These are phyloP conservation scores for Cutaneotrichosporon sp. DNA, from an alignment of 1,284 basidiomycete species.

Conservation along the genomic window DNA sequence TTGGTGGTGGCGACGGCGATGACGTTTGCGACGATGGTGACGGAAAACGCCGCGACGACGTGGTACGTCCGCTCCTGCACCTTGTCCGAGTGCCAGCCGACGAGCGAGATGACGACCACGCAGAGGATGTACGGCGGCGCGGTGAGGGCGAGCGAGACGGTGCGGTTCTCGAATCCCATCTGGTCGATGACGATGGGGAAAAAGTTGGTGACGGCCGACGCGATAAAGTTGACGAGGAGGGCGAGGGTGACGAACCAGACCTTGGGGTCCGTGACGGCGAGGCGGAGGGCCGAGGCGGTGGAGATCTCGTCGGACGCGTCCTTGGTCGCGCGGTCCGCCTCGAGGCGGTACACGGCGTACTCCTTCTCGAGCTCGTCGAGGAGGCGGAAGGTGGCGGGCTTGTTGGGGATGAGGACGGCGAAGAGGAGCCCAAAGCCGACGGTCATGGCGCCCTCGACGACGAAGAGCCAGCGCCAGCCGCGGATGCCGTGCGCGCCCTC, in stretches of 20 bases:
- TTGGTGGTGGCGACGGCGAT: constrained; percentile 61
- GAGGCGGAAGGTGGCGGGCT: constrained; percentile 36
- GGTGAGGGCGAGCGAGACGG: constrained; percentile 47
- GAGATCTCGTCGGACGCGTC: constrained; percentile 39
- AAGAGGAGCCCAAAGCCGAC: constrained; percentile 41
- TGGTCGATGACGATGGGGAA: constrained; percentile 46
- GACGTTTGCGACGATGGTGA: constrained; percentile 71
- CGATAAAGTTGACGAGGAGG: constrained; percentile 33
- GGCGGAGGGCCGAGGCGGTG: constrained; percentile 31
- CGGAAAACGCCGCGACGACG: constrained; percentile 18
- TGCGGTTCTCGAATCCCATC: constrained; percentile 46
- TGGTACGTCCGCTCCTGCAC: constrained; percentile 36
- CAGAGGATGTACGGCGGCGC: constrained; percentile 50
- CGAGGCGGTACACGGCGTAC: constrained; percentile 41
- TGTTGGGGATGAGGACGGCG: constrained; percentile 45
- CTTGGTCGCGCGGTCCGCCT: constrained; percentile 38
- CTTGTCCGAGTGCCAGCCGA: constrained; percentile 48
- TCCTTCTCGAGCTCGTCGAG: constrained; percentile 40
- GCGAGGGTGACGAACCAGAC: constrained; percentile 38
- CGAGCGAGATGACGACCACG: constrained; percentile 39
- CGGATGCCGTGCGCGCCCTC: constrained; percentile 39
- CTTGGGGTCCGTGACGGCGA: constrained; percentile 44
- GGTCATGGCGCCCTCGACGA: constrained; percentile 34
- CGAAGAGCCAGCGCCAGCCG: constrained; percentile 48
- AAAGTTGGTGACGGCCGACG: constrained; percentile 50